Evolutionary conservation across 257 asterid species (phyloP).

Genomic region (Linaria vulgaris): DNA sequence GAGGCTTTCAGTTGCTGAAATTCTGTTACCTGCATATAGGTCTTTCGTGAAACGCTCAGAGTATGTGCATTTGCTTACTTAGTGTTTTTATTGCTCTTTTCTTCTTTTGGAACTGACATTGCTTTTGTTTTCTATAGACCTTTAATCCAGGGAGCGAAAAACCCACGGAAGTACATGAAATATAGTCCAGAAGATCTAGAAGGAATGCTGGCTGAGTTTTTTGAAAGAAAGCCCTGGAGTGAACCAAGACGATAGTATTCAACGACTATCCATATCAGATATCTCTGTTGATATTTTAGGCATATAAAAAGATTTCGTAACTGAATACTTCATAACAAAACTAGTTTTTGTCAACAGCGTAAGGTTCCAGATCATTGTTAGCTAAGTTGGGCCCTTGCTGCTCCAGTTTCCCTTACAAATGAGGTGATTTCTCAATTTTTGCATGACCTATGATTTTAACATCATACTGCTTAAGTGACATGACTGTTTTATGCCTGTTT

Average conservation of each 20-base stretch:
- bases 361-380: no score
- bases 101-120: not conserved
- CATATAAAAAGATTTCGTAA: not conserved
- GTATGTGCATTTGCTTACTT: conserved; percentile 39
- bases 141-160: conserved; percentile 77
- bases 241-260: conserved; percentile 54
- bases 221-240: conserved; percentile 88
- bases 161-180: conserved; percentile 79
- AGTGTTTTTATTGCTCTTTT: not conserved
- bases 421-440: not conserved
- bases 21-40: conserved; percentile 88
- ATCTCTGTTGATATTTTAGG: not conserved
- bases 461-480: no score
- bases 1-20: conserved; percentile 98
- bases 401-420: no score
- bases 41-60: conserved; percentile 82
- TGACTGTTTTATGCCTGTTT: not conserved
- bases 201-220: conserved; percentile 92
- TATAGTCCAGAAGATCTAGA: conserved; percentile 89
- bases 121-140: conserved; percentile 48
- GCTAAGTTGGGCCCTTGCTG: no score
- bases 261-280: not conserved
- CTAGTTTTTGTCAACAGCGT: not conserved
- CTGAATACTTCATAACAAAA: no score
- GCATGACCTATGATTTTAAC: not conserved